Evolutionary conservation across 2,329 filamentous ascomycete genomes (phyloP).

Genomic region (Nemania sp.): DNA sequence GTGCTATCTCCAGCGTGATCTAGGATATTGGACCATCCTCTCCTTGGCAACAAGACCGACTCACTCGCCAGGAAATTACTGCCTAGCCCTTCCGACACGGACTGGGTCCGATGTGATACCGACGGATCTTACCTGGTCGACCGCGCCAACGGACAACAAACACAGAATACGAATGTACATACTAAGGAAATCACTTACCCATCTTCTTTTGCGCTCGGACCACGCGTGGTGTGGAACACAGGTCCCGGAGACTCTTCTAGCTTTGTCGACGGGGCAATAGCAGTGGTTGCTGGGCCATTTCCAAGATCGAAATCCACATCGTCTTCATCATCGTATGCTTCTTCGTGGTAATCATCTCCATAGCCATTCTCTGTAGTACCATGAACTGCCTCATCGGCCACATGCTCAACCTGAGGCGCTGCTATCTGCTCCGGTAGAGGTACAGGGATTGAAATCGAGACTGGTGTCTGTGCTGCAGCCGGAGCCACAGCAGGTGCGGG

Average conservation of each 20-base stretch:
- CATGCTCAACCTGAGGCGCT: constrained; percentile 39
- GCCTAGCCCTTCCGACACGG: constrained; percentile 24
- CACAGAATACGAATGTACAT: constrained; percentile 24
- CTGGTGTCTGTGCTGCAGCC: constrained; percentile 26
- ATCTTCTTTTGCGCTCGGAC: constrained; percentile 83
- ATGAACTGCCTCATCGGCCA: constrained; percentile 35
- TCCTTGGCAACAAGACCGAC: constrained; percentile 25
- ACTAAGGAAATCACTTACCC: constrained; percentile 67
- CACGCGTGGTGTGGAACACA: constrained; percentile 44
- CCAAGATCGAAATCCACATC: constrained; percentile 64
- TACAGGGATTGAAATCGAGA: constrained; percentile 32
- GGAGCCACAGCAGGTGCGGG: background rate
- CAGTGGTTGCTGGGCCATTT: constrained; percentile 43
- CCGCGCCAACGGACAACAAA: constrained; percentile 15
- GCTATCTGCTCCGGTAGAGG: constrained; percentile 39
- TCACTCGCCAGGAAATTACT: constrained; percentile 18
- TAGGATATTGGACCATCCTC: constrained; percentile 29
- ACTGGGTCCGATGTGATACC: constrained; percentile 17
- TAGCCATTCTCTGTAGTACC: constrained; percentile 40
- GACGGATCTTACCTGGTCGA: constrained; percentile 2
- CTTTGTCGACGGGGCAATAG: constrained; percentile 28
- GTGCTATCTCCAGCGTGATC: constrained; percentile 23
- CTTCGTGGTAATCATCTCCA: constrained; percentile 49
- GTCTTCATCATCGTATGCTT: constrained; percentile 56
- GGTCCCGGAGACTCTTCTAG: constrained; percentile 43